Evolutionary conservation across 768 basidiomycete genomes (phyloP).

Genomic region (Pleurotus giganteus): DNA sequence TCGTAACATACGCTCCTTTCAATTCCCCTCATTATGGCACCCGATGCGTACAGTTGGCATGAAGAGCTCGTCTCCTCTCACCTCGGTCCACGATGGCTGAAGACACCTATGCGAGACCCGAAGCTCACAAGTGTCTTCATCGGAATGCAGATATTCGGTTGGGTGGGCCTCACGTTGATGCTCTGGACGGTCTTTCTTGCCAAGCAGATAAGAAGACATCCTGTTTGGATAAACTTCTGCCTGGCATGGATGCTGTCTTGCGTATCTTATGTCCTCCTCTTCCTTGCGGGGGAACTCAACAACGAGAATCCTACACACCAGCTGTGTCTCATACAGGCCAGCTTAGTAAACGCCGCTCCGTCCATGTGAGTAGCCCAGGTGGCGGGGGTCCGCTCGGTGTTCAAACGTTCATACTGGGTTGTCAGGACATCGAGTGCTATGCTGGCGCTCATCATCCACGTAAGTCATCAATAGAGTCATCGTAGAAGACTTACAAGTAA

Average conservation of each 20-base stretch:
- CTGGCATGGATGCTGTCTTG: slow-evolving; percentile 12
- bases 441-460: slow-evolving; percentile 7
- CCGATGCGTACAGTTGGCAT: no score
- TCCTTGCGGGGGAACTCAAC: slow-evolving; percentile 7
- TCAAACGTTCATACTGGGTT: not conserved
- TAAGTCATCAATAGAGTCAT: not conserved
- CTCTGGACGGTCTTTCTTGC: slow-evolving; percentile 8
- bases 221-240: slow-evolving; percentile 10
- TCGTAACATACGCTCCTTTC: no score
- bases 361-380: slow-evolving; percentile 6
- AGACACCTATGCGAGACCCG: not conserved
- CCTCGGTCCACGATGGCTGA: no score
- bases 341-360: slow-evolving; percentile 9
- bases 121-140: slow-evolving; percentile 6
- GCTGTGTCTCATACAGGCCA: slow-evolving; percentile 12
- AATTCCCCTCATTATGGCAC: no score
- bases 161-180: slow-evolving; percentile 4
- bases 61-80: no score
- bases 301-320: not conserved
- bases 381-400: no score
- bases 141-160: slow-evolving; percentile 9
- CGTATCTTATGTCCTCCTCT: slow-evolving; percentile 11
- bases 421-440: slow-evolving; percentile 3
- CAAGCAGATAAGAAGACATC: not conserved
- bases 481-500: not conserved